Percentiles rank a stretch among this genome's conserved stretches.
These are phyloP conservation scores for Turritis glabra DNA, from an alignment of 345 rosid species.

Conservation along the genomic window DNA sequence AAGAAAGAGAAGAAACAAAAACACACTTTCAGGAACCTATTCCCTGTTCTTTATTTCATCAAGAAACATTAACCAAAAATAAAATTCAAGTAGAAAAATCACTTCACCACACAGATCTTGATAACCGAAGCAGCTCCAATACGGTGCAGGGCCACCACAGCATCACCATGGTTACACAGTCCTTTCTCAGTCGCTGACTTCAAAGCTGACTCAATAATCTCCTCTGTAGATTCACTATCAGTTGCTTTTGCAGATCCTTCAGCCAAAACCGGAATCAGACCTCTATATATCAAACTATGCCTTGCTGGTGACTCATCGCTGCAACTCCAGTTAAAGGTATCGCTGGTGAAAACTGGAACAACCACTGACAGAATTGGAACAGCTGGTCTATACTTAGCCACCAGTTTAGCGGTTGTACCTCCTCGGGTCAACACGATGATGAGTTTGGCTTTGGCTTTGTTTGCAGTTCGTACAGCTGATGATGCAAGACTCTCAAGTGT, in stretches of 20 bases:
- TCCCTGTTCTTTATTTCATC: constrained; percentile 17
- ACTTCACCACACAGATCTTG: constrained; percentile 31
- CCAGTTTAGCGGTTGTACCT: constrained; percentile 27
- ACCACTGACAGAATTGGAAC: constrained; percentile 40
- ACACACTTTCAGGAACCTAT: not conserved
- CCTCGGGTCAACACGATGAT: constrained; percentile 28
- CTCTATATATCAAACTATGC: constrained; percentile 28
- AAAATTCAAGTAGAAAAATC: not conserved
- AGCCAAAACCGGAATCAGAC: constrained; percentile 21
- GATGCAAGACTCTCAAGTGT: constrained; percentile 29
- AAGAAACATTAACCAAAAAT: not conserved
- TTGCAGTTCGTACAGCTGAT: constrained; percentile 25
- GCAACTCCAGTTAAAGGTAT: constrained; percentile 60
- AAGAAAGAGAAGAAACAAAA: not conserved
- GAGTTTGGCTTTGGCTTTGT: constrained; percentile 20
- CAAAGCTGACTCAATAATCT: constrained; percentile 14
- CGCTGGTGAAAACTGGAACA: constrained; percentile 53
- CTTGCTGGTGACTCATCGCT: constrained; percentile 45
- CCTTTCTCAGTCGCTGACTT: constrained; percentile 24
- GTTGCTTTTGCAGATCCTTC: constrained; percentile 25
- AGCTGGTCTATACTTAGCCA: constrained; percentile 27
- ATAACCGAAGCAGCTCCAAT: constrained; percentile 27
- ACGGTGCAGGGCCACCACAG: constrained; percentile 29
- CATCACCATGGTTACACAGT: constrained; percentile 27
- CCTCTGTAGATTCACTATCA: constrained; percentile 28